These are phyloP conservation scores for Cucumis melo DNA, from an alignment of 306 rosid species.

Conservation along the genomic window DNA sequence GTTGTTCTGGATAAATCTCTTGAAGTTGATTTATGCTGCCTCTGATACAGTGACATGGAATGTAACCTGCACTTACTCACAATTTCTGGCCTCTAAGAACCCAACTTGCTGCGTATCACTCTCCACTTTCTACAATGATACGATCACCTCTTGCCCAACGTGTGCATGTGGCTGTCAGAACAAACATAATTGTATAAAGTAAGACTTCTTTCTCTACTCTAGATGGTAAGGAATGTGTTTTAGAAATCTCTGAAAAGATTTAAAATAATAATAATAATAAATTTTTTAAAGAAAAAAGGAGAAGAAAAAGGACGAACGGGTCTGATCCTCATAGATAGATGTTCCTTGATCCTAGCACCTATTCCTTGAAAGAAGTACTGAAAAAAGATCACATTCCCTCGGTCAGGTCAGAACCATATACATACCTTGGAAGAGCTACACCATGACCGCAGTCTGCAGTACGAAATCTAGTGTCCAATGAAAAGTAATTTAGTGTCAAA, in stretches of 20 bases:
- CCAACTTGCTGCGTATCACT: constrained; percentile 95
- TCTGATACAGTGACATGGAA: constrained; percentile 86
- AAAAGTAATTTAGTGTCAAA: not conserved
- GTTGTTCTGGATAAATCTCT: not conserved
- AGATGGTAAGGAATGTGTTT: not conserved
- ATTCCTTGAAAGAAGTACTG: not conserved
- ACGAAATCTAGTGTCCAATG: not conserved
- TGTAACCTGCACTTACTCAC: constrained; percentile 87
- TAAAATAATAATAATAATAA: too few relatives aligned
- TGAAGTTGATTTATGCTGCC: not conserved
- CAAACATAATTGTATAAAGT: constrained; percentile 57
- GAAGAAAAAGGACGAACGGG: not conserved
- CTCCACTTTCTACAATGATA: constrained; percentile 74
- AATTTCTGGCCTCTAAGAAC: constrained; percentile 70
- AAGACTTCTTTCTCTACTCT: constrained; percentile 18
- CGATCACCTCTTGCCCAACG: constrained; percentile 62
- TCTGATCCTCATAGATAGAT: not conserved
- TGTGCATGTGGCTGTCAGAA: constrained; percentile 92
- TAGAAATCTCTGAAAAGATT: not conserved
- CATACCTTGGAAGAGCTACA: not conserved
- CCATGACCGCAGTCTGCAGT: not conserved
- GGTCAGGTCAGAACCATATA: not conserved
- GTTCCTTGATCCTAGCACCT: not conserved
- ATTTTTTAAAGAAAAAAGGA: not conserved
- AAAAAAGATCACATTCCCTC: not conserved